phyloP scores from a whole-genome alignment of 805 yeast genomes.

The Yarrowia divulgata region DNA sequence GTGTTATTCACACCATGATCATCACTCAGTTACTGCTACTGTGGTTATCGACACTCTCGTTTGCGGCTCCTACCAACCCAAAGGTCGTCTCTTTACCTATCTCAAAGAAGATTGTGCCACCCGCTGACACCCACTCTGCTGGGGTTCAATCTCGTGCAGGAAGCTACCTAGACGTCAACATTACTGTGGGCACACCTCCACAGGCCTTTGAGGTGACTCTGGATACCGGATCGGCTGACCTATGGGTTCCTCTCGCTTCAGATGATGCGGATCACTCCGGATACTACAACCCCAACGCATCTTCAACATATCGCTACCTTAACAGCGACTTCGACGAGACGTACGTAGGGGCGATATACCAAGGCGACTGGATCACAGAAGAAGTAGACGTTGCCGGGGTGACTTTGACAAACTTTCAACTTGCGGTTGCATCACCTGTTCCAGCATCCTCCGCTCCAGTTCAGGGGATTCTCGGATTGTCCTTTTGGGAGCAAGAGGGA shows the following conservation, averaged over 20 bases:
- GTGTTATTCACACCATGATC: neutral
- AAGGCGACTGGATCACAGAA: neutral
- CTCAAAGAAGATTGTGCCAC: neutral
- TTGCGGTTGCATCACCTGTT: neutral
- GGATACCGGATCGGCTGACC: neutral
- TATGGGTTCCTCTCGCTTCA: neutral
- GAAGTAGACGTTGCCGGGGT: neutral
- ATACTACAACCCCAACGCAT: neutral
- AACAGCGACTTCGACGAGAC: neutral
- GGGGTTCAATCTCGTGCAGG: neutral
- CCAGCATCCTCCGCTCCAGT: neutral
- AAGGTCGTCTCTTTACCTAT: neutral
- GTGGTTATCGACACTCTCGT: neutral
- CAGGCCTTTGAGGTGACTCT: constrained; percentile 5
- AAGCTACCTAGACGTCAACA: neutral
- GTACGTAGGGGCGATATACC: neutral
- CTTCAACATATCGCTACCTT: neutral
- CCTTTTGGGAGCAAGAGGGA: neutral
- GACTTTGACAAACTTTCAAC: neutral
- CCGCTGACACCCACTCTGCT: neutral
- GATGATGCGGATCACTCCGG: neutral
- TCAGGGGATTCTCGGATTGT: neutral
- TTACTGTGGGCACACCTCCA: constrained; percentile 3
- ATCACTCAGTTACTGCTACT: neutral
- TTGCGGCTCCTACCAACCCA: constrained; percentile 1